These are phyloP conservation scores for Adansonia madagascariensis DNA, from an alignment of 441 rosid species.

Conservation along the genomic window DNA sequence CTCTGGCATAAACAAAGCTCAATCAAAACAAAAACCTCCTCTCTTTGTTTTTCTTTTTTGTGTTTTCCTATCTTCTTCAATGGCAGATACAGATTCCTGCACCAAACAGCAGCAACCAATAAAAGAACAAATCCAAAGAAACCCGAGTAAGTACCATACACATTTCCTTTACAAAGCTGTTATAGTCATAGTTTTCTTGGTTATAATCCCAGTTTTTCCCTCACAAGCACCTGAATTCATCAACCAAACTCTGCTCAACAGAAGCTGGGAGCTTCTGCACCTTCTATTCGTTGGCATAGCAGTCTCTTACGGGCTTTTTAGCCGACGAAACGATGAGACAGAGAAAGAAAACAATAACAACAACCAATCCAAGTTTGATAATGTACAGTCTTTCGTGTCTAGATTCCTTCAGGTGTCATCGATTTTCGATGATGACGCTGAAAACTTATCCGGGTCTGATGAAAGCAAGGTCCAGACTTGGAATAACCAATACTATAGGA, in stretches of 20 bases:
- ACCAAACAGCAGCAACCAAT: slow-evolving; percentile 38
- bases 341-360: slow-evolving; percentile 42
- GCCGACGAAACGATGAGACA: slow-evolving; percentile 59
- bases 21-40: slow-evolving; percentile 13
- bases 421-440: slow-evolving; percentile 71
- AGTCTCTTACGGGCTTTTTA: slow-evolving; percentile 90
- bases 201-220: slow-evolving; percentile 70
- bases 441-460: slow-evolving; percentile 46
- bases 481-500: slow-evolving; percentile 68
- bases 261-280: slow-evolving; percentile 91
- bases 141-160: slow-evolving; percentile 51
- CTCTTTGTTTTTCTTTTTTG: slow-evolving; percentile 18
- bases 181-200: slow-evolving; percentile 51
- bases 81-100: slow-evolving; percentile 58
- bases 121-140: slow-evolving; percentile 41
- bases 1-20: slow-evolving; percentile 23
- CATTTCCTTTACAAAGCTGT: slow-evolving; percentile 71
- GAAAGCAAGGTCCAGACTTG: slow-evolving; percentile 62
- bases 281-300: slow-evolving; percentile 86
- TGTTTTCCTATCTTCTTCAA: slow-evolving; percentile 42
- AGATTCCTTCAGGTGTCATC: slow-evolving; percentile 81
- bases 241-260: slow-evolving; percentile 55
- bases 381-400: slow-evolving; percentile 67
- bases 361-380: slow-evolving; percentile 50
- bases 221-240: slow-evolving; percentile 90